Evolutionary conservation across 2,329 filamentous ascomycete genomes (phyloP), one percentile per base, ranked within the genome.

Genomic region (Clonostachys chloroleuca): DNA sequence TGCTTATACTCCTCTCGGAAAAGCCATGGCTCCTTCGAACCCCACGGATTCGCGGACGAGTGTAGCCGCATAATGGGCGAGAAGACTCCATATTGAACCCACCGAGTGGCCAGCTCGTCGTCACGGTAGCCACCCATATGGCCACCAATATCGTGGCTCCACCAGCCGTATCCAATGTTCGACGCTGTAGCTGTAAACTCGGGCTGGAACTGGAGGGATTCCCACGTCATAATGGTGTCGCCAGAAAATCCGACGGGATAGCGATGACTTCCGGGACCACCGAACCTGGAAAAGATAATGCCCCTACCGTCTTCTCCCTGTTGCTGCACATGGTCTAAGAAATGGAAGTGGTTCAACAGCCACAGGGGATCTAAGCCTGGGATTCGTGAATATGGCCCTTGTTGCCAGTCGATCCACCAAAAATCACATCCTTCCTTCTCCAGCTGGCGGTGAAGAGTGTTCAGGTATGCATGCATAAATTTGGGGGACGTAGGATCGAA

Each of bases 351-450:
- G 54, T 85, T 86, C 17, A 85, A 68, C 20, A 84, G 63, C 81
- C 82, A 85, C 0, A 86, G 64, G 0, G 82, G 82, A 57, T 85
- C 82, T 4, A 85, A 65, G 2, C 80, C 80, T 0, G 72, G 74
- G 6, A 83, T 69, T 34, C 70, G 69, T 2, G 79, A 80, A 47
- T 70, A 65, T 3, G 67, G 63, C 2, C 82, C 82, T 58, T 85
- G 82, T 59, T 86, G 82, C 81, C 81, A 86, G 57, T 86, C 82
- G 30, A 84, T 71, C 82, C 82, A 86, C 79, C 80, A 84, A 48
- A 86, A 83, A 55, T 85, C 81, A 18, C 74, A 69, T 1, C 77
- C 81, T 9, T 78, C 65, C 2, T 74, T 65, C 51, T 85, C 81
- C 30, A 84, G 65, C 13, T 69, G 63, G 12, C 74, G 68, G 48